Evolutionary conservation across 2,329 filamentous ascomycete genomes (phyloP), one percentile per base, ranked within the genome.

Genomic region (Microdochium paspali): DNA sequence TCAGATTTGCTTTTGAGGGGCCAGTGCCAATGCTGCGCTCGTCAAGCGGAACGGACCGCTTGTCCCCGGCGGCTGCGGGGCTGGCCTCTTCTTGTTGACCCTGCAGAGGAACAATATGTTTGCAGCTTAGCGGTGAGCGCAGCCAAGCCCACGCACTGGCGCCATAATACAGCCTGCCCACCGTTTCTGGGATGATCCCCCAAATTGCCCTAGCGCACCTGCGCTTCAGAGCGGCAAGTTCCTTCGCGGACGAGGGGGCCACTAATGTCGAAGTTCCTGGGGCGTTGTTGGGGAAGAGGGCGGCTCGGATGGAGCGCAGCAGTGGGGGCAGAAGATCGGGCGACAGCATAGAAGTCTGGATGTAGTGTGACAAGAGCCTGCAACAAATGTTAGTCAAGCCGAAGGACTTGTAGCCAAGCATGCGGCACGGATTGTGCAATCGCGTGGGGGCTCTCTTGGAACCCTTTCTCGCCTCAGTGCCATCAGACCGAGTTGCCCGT

Each of bases 241-340:
- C 77, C 56, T 79, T 71, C 47, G 81, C 73, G 52, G 76, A 76
- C 44, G 73, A 72, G 50, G 83, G 80, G 46, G 84, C 75, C 46
- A 74, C 67, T 54, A 83, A 68, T 50, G 77, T 74, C 56, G 82
- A 72, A 54, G 80, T 76, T 50, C 82, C 84, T 51, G 85, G 82
- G 57, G 79, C 74, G 66, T 94, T 94, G 67, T 88, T 85, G 55
- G 93, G 91, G 63, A 96, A 97, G 48, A 97, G 72, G 51, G 86
- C 79, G 58, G 79, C 80, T 62, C 93, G 86, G 58, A 87, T 74
- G 55, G 81, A 77, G 62, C 81, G 79, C 58, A 91, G 76, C 55
- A 87, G 66, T 61, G 73, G 72, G 62, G 86, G 81, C 48, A 90
- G 71, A 55, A 78, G 73, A 51, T 74, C 73, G 55, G 82, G 73